Evolutionary conservation across 352 stramenopile species (phyloP), one percentile per base, ranked within the genome.

Genomic region (Phytophthora kernoviae): DNA sequence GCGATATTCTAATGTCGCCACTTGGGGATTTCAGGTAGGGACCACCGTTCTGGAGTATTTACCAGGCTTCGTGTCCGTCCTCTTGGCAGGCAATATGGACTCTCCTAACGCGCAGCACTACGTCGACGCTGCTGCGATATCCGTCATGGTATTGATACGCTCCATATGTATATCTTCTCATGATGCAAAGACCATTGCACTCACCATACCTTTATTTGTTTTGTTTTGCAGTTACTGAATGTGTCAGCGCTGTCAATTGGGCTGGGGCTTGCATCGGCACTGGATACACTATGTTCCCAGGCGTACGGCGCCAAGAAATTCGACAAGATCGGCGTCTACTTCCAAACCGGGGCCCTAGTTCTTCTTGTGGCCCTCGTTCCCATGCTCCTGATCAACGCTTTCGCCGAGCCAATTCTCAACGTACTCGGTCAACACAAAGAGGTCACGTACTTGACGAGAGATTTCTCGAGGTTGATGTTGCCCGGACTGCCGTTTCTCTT

Each of bases 201-300:
- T 27, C 17, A 30, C 15, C 14, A 22, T n/a, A n/a, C 24, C 41
- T 30, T 3, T 51, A 33, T 21, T 34, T 34, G 17, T 40, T 34
- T 26, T 12, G 24, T 57, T 4, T 3, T 26, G 54, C 14, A 79
- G 79, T 79, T 89, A 34, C 63, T 75, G 20, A 90, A 91, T 40
- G 67, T 95, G 39, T 71, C 83, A 4, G 74, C 72, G 5, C 65
- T 87, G 47, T 75, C 79, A 9, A 62, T 85, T 1, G 82, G 74
- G 15, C 59, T 92, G 32, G 80, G 80, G 11, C 62, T 92, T 1
- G 68, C 81, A 12, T 87, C 79, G n/a, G 84, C 81, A 12, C 72
- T 94, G 21, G 82, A 94, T 53, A 94, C 84, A 48, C 70, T 92
- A n/a, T 92, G 81, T 27, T 75, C 71, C 9, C 74, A 90, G 49